phyloP scores from a whole-genome alignment of 139 green algal species.

The Auxenochlorella pyrenoidosa region DNA sequence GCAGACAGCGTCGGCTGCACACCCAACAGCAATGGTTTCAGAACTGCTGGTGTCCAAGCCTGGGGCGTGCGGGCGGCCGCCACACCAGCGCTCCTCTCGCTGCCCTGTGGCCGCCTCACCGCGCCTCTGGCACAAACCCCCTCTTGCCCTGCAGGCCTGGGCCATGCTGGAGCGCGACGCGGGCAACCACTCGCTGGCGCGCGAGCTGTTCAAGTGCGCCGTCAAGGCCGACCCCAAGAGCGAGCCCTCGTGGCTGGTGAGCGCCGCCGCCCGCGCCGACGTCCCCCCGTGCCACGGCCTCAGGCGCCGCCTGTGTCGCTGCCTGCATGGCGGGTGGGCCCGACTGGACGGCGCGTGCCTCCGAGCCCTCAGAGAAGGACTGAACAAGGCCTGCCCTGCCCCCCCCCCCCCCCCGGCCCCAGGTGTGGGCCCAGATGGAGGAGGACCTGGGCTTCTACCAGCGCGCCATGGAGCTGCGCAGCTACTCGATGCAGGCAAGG shows the following conservation, averaged over 20 bases:
- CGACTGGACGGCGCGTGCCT: too few species aligned
- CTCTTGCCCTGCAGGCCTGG: constrained; percentile 78
- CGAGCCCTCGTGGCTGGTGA: constrained; percentile 72
- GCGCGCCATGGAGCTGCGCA: constrained; percentile 88
- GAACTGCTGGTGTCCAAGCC: too few species aligned
- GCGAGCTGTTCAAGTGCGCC: constrained; percentile 94
- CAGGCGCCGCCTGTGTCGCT: neutral
- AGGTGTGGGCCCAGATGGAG: constrained; percentile 93
- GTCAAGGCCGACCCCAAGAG: constrained; percentile 83
- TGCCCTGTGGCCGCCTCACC: too few species aligned
- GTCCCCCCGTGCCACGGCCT: too few species aligned
- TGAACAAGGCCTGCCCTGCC: too few species aligned
- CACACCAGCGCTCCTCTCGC: too few species aligned
- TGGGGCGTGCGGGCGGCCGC: too few species aligned
- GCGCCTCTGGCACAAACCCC: neutral
- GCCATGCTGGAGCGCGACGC: constrained; percentile 82
- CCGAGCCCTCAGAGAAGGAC: too few species aligned
- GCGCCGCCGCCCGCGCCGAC: neutral
- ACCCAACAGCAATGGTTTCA: too few species aligned
- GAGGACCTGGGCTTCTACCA: constrained; percentile 76
- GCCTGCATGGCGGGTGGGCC: neutral
- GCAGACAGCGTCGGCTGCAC: too few species aligned
- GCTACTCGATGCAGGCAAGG: constrained; percentile 60
- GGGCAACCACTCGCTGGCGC: constrained; percentile 78
- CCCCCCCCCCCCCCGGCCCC: too few species aligned